Conservation (phyloP, 2,329 filamentous ascomycete species). For the Fusarium palustre region DNA sequence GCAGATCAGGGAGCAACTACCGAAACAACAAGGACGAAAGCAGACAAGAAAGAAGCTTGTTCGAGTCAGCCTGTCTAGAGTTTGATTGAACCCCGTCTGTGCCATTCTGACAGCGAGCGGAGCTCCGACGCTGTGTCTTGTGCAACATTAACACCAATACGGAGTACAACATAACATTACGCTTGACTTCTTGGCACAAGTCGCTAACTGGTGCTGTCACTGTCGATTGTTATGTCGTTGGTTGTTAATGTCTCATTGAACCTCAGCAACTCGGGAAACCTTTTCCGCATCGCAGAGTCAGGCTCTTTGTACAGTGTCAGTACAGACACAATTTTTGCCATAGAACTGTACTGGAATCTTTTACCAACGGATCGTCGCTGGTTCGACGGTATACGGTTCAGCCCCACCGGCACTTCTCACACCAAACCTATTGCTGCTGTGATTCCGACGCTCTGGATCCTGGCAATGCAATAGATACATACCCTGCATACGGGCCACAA, state of each 20-base stretch:
- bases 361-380: conserved; percentile 14
- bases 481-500: conserved; percentile 14
- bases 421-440: conserved; percentile 35
- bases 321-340: not conserved
- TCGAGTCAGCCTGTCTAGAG: not conserved
- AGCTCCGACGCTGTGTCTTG: not conserved
- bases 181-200: conserved; percentile 26
- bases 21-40: not conserved
- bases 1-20: not conserved
- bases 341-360: not conserved
- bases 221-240: conserved; percentile 9
- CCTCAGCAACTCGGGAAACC: conserved; percentile 24
- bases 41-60: not conserved
- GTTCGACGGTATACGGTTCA: conserved; percentile 32
- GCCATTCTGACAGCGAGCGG: conserved; percentile 15
- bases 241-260: conserved; percentile 21
- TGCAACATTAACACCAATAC: not conserved
- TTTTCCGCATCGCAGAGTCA: conserved; percentile 24
- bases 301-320: not conserved
- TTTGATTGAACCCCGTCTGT: conserved; percentile 17
- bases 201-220: conserved; percentile 9
- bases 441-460: conserved; percentile 26
- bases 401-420: conserved; percentile 31
- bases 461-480: conserved; percentile 7
- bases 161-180: conserved; percentile 11